Evolutionary conservation across 345 rosid genomes (phyloP).

Genomic region (Boechera divaricarpa): DNA sequence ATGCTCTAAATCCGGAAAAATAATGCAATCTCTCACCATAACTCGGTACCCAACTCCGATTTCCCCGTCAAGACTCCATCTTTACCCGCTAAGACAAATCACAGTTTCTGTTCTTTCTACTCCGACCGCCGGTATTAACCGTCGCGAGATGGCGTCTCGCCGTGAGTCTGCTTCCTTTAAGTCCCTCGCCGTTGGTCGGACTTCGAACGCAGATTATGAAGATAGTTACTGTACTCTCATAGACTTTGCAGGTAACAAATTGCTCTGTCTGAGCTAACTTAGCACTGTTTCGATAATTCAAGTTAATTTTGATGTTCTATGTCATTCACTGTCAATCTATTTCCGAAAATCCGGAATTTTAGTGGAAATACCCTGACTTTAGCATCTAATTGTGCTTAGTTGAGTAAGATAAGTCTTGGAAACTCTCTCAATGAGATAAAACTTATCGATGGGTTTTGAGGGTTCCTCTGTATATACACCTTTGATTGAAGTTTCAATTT

Average conservation of each 20-base stretch:
- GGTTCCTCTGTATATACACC: constrained; percentile 12
- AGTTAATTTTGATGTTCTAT: constrained; percentile 6
- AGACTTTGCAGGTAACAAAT: constrained; percentile 43
- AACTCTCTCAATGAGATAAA: constrained; percentile 13
- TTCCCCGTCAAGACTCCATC: constrained; percentile 44
- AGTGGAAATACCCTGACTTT: not conserved
- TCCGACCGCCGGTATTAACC: constrained; percentile 25
- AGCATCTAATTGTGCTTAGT: constrained; percentile 2
- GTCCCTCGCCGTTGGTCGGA: constrained; percentile 49
- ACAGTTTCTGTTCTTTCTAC: constrained; percentile 17
- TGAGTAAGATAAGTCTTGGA: constrained; percentile 1
- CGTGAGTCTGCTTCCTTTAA: constrained; percentile 51
- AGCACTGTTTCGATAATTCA: constrained; percentile 4
- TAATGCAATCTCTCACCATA: constrained; percentile 39
- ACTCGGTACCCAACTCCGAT: constrained; percentile 39
- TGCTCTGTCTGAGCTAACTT: constrained; percentile 19
- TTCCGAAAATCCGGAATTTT: not conserved
- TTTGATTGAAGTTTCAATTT: constrained; percentile 9
- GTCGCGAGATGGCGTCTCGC: constrained; percentile 61
- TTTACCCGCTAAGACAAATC: constrained; percentile 25
- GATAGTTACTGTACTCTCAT: constrained; percentile 46
- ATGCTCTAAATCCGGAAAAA: constrained; percentile 19
- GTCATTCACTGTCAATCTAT: not conserved
- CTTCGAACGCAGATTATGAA: constrained; percentile 22
- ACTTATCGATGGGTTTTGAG: constrained; percentile 8